phyloP scores from a whole-genome alignment of 2,329 filamentous ascomycete genomes.

The Calonectria hongkongensis region DNA sequence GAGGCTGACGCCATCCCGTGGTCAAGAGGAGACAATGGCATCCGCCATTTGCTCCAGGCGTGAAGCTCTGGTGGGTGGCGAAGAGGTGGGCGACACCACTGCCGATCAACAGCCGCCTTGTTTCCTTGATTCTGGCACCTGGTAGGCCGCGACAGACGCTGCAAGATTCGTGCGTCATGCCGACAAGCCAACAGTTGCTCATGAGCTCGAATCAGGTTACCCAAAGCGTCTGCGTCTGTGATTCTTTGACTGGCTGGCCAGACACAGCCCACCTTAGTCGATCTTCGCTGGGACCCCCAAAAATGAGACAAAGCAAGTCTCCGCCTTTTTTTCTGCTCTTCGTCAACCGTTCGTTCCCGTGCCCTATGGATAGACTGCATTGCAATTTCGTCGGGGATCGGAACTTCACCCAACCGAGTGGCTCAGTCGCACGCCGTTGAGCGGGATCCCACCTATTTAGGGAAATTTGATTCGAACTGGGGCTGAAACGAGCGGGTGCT shows the following conservation, averaged over 20 bases:
- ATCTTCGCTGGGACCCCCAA: slow-evolving; percentile 10
- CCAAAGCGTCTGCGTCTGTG: slow-evolving; percentile 11
- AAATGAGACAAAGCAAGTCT: slow-evolving; percentile 10
- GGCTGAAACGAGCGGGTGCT: slow-evolving; percentile 30
- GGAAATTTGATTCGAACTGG: slow-evolving; percentile 34
- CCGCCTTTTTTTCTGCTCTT: slow-evolving; percentile 15
- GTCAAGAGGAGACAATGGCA: background rate
- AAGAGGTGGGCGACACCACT: slow-evolving; percentile 11
- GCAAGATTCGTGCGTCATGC: slow-evolving; percentile 20
- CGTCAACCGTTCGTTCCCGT: background rate
- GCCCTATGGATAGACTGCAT: slow-evolving; percentile 14
- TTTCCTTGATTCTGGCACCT: slow-evolving; percentile 15
- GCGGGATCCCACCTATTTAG: slow-evolving; percentile 26
- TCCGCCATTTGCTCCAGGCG: background rate
- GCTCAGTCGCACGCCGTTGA: slow-evolving; percentile 25
- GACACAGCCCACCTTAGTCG: slow-evolving; percentile 15
- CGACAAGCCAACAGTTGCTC: background rate
- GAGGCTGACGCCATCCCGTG: slow-evolving; percentile 40
- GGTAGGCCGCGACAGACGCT: slow-evolving; percentile 27
- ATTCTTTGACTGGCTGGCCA: background rate
- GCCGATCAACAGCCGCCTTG: slow-evolving; percentile 31
- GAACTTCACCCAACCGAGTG: slow-evolving; percentile 19
- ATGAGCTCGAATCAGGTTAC: slow-evolving; percentile 33
- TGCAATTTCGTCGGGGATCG: slow-evolving; percentile 28
- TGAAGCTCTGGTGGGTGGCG: slow-evolving; percentile 6